Base-by-base conservation (phyloP, 768 basidiomycete genomes). In the Kwoniella newhampshirensis region DNA sequence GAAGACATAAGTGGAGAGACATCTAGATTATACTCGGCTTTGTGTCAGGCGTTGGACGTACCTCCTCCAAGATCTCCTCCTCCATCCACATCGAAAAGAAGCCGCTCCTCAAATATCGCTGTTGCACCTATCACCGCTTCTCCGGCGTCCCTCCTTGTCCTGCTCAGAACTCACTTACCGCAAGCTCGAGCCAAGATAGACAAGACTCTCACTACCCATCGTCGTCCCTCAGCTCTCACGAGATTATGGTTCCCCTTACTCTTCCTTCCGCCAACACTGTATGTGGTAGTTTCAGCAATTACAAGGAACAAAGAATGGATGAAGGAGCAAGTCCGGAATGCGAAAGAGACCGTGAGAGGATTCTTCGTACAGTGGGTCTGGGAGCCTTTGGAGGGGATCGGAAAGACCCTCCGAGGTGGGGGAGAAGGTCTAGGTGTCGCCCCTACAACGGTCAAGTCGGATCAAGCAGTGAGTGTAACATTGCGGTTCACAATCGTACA, bases 351-450 rank as follows among this genome's bases (percentile, higher is more conserved):
- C 0, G 66, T 83, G 6, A 78, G 79, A 21, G 86, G 86, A 0
- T 93, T 98, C 71, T 77, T 91, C 59, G 79, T 81, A 18, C 87
- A 85, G 45, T 97, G 91, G 88, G 80, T 97, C 11, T 76, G 94
- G 45, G 88, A 91, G 52, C 94, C 94, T 2, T 68, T 94, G n/a
- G 81, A 81, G 45, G 89, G 85, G 7, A 86, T 98, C 11, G 73
- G 89, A 4, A 84, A 85, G 63, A 97, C 94, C 0, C 84, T 99
- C 20, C 81, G 90, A 46, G 82, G 86, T 3, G 89, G 90, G 6
- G 85, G 87, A 21, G 88, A 88, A 36, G 71, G 78, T 7, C 64
- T 79, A 13, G 85, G 97, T 39, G 83, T 98, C 27, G 84, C 85
- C 54, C 82, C 82, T 56, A 87, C 91, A 65, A 90, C 87, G 20